phyloP scores from a whole-genome alignment of 2,329 filamentous ascomycete species.

The Cryphonectria carpinicola region DNA sequence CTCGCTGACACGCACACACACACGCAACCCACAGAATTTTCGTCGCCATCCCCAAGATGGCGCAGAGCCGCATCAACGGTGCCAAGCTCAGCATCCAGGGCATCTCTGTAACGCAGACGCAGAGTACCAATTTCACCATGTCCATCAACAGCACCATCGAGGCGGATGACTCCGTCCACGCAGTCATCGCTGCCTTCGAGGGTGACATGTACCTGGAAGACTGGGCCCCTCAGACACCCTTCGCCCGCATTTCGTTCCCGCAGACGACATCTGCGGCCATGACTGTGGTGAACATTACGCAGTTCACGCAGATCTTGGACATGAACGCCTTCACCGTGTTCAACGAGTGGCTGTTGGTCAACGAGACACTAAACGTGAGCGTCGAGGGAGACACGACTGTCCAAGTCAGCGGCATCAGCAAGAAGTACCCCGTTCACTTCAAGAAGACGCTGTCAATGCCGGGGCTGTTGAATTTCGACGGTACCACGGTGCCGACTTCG shows the following conservation, averaged over 20 bases:
- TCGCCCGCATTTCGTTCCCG: slow-evolving; percentile 57
- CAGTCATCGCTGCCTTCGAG: slow-evolving; percentile 54
- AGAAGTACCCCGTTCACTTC: slow-evolving; percentile 56
- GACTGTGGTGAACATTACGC: slow-evolving; percentile 56
- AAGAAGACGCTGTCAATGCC: slow-evolving; percentile 58
- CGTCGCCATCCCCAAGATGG: slow-evolving; percentile 59
- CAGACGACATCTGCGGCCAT: slow-evolving; percentile 52
- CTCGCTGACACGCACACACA: neutral
- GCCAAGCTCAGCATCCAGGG: slow-evolving; percentile 56
- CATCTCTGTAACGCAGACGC: slow-evolving; percentile 53
- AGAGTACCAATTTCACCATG: slow-evolving; percentile 51
- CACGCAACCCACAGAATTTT: slow-evolving; percentile 49
- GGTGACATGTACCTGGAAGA: slow-evolving; percentile 61
- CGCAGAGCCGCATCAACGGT: slow-evolving; percentile 58
- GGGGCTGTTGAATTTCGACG: slow-evolving; percentile 59
- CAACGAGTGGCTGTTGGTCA: slow-evolving; percentile 58
- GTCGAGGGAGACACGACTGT: slow-evolving; percentile 57
- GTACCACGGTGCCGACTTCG: slow-evolving; percentile 56
- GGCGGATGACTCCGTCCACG: slow-evolving; percentile 55
- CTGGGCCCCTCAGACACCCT: slow-evolving; percentile 49
- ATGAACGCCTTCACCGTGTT: slow-evolving; percentile 55
- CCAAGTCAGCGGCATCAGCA: slow-evolving; percentile 53
- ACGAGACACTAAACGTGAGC: slow-evolving; percentile 53
- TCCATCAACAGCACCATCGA: slow-evolving; percentile 60
- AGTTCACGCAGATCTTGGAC: slow-evolving; percentile 52